These are phyloP conservation scores for Torulaspora quercuum DNA, from an alignment of 805 yeast genomes.

Conservation along the genomic window DNA sequence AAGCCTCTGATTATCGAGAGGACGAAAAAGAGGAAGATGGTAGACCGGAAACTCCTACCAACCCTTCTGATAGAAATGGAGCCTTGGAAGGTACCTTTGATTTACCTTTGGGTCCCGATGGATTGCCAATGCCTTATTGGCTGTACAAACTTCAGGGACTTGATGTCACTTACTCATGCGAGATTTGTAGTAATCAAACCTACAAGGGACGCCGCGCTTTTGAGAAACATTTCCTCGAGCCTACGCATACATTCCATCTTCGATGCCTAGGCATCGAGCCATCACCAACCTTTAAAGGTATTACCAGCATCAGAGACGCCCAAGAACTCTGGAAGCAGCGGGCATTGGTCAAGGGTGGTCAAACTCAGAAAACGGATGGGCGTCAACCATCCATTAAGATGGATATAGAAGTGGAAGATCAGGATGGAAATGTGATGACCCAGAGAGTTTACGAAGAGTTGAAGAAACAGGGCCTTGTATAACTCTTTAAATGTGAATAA, in stretches of 20 bases:
- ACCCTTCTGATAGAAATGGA: constrained; percentile 23
- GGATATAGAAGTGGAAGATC: constrained; percentile 85
- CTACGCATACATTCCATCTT: constrained; percentile 70
- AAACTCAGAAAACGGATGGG: not conserved
- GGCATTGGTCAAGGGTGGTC: constrained; percentile 9
- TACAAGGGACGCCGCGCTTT: constrained; percentile 73
- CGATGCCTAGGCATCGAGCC: constrained; percentile 67
- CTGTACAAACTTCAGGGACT: constrained; percentile 85
- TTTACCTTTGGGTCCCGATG: constrained; percentile 82
- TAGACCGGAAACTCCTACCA: constrained; percentile 26
- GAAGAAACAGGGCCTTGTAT: constrained; percentile 81
- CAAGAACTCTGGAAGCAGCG: constrained; percentile 50
- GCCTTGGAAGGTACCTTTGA: constrained; percentile 36
- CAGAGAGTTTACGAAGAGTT: constrained; percentile 78
- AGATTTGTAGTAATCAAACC: constrained; percentile 73
- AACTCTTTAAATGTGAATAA: too few species aligned
- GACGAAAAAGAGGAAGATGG: constrained; percentile 42
- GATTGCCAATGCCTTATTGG: constrained; percentile 92
- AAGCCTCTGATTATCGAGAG: constrained; percentile 38
- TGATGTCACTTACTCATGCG: constrained; percentile 68
- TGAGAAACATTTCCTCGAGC: constrained; percentile 69
- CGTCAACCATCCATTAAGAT: constrained; percentile 29
- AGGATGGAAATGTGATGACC: constrained; percentile 88
- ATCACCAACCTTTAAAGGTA: constrained; percentile 53
- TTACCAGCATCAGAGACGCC: constrained; percentile 68